Evolutionary conservation across 495 filamentous ascomycete species (phyloP), one percentile per base, ranked within the genome.

Genomic region (Cercophora sp.): DNA sequence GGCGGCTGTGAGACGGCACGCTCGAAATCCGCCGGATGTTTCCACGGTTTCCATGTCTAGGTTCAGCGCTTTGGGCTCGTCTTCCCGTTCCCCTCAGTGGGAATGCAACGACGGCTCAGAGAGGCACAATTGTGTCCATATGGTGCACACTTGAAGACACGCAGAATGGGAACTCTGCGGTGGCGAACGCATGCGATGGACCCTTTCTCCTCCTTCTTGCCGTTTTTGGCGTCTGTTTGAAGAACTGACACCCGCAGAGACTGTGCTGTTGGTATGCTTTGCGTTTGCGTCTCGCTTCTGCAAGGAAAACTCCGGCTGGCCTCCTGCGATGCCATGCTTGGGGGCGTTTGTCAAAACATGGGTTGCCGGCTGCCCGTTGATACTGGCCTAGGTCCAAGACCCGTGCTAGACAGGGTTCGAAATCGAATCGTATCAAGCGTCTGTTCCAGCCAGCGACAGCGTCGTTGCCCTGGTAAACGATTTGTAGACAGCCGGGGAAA

Each of bases 61-160:
- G 59, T 52, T 36, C 53, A 56, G 62, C 60, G 57, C 57, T 63
- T 63, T 59, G 62, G 54, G 51, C 59, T 55, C 52, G 51, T 48
- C 41, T 56, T 60, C 35, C 50, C 54, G 43, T 45, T 39, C 42
- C 47, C 48, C 32, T 46, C 25, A 23, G 24, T 15, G 52, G 44
- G 34, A 42, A 62, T 62, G 59, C 32, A 57, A 64, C 59, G 37
- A 41, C 62, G 59, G 62, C 56, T 36, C 16, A 46, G 51, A 25
- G 16, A 3, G 25, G 9, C 13, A 27, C 25, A 22, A 41, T 27
- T 13, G n/a, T 41, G 37, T 19, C 3, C 9, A 41, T 41, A 19
- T 18, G 13, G 13, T n/a, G n/a, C n/a, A n/a, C n/a, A n/a, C n/a
- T n/a, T n/a, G n/a, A n/a, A n/a, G n/a, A n/a, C n/a, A n/a, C n/a